Evolutionary conservation across 306 rosid species (phyloP).

Genomic region (Potentilla sterilis): DNA sequence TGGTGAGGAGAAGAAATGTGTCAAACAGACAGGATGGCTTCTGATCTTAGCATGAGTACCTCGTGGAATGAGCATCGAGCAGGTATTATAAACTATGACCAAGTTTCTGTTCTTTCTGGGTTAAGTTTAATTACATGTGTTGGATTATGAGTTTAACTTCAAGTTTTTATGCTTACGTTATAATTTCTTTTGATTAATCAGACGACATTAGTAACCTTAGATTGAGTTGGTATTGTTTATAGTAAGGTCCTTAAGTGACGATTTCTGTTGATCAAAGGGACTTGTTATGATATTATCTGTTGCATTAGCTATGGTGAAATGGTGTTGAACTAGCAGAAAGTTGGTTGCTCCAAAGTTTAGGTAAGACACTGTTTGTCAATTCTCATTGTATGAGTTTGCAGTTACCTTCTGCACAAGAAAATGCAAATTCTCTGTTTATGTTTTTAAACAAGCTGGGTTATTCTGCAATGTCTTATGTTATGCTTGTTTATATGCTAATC

Average conservation of each 20-base stretch:
- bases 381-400: background rate
- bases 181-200: background rate
- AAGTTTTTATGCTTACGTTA: slow-evolving; percentile 1
- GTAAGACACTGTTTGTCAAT: slow-evolving; percentile 12
- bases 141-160: background rate
- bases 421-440: background rate
- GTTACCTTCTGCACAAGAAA: background rate
- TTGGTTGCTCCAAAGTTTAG: slow-evolving; percentile 7
- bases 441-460: background rate
- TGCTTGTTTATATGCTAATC: background rate
- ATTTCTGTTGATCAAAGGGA: background rate
- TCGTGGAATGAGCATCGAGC: slow-evolving; percentile 82
- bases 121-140: slow-evolving; percentile 1
- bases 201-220: no score
- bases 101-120: background rate
- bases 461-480: background rate
- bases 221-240: slow-evolving; percentile 8
- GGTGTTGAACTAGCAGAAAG: slow-evolving; percentile 3
- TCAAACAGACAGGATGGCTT: slow-evolving; percentile 71
- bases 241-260: background rate
- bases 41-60: slow-evolving; percentile 84
- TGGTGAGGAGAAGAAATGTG: slow-evolving; percentile 35
- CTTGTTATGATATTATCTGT: background rate
- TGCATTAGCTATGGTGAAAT: slow-evolving; percentile 3
- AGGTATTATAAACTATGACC: slow-evolving; percentile 46